Conservation (phyloP, 352 stramenopile genomes). For the Phytophthora pinifolia region DNA sequence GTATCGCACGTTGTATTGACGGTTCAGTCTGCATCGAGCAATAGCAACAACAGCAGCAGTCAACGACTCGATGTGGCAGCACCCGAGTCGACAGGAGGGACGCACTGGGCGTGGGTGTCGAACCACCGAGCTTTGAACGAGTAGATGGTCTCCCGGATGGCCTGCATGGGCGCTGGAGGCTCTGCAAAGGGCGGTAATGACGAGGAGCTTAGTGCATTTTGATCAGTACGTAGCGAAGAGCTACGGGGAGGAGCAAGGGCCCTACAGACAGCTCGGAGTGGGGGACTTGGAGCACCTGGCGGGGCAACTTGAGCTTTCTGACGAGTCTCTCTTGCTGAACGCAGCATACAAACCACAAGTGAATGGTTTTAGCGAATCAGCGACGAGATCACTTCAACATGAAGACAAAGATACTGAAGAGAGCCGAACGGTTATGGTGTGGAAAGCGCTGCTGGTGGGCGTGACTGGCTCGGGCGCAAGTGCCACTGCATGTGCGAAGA, state of each 20-base stretch:
- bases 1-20: constrained; percentile 80
- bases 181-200: no score
- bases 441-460: not conserved
- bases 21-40: constrained; percentile 49
- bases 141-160: constrained; percentile 72
- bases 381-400: not conserved
- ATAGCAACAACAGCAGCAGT: constrained; percentile 4
- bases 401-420: not conserved
- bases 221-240: not conserved
- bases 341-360: constrained; percentile 2
- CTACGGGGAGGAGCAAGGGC: no score
- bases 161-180: constrained; percentile 40
- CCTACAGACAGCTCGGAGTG: no score
- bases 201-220: not conserved
- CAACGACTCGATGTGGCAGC: not conserved
- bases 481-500: constrained; percentile 9
- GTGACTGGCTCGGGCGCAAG: not conserved
- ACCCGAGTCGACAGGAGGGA: not conserved
- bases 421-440: constrained; percentile 1
- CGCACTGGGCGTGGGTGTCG: constrained; percentile 72
- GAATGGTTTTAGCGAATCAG: constrained; percentile 13
- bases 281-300: not conserved
- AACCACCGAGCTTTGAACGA: constrained; percentile 85
- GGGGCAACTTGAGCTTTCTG: not conserved
- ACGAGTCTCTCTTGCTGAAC: constrained; percentile 3